phyloP scores from a whole-genome alignment of 2,329 filamentous ascomycete species.

The Colletotrichum cuscutae region DNA sequence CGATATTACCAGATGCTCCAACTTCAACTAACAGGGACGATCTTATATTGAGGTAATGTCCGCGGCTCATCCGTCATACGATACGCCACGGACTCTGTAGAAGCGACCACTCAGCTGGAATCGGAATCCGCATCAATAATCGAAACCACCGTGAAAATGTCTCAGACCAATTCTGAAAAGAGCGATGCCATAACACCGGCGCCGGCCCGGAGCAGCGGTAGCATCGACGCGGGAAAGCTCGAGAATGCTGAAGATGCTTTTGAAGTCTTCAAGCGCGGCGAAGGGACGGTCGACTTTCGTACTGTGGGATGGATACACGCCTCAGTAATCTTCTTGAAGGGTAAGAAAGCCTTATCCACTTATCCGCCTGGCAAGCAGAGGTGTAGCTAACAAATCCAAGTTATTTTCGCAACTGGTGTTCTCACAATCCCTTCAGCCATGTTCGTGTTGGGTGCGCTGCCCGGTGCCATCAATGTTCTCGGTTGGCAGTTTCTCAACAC shows the following conservation, averaged over 20 bases:
- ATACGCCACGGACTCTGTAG: not conserved
- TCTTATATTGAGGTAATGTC: constrained; percentile 11
- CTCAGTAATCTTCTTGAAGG: constrained; percentile 58
- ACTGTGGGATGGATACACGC: constrained; percentile 60
- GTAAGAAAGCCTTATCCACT: constrained; percentile 36
- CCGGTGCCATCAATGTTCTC: constrained; percentile 54
- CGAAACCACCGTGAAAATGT: constrained; percentile 9
- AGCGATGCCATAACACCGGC: constrained; percentile 37
- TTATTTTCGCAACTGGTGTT: constrained; percentile 55
- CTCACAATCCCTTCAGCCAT: constrained; percentile 54
- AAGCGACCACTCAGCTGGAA: not conserved
- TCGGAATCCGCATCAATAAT: not conserved
- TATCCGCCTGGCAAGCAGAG: not conserved
- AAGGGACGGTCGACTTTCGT: constrained; percentile 56
- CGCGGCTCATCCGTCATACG: not conserved
- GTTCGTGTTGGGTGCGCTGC: constrained; percentile 53
- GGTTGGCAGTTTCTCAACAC: constrained; percentile 54
- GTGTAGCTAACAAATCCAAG: constrained; percentile 33
- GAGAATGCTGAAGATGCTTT: constrained; percentile 42
- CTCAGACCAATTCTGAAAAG: constrained; percentile 33
- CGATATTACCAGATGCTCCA: constrained; percentile 13
- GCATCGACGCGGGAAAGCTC: constrained; percentile 38
- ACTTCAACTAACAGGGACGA: not conserved
- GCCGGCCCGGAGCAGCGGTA: constrained; percentile 37
- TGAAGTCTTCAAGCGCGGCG: constrained; percentile 57